Percentiles rank a stretch among this genome's conserved stretches.
phyloP scores from a whole-genome alignment of 768 basidiomycete species.

The Termitomyces sp. region DNA sequence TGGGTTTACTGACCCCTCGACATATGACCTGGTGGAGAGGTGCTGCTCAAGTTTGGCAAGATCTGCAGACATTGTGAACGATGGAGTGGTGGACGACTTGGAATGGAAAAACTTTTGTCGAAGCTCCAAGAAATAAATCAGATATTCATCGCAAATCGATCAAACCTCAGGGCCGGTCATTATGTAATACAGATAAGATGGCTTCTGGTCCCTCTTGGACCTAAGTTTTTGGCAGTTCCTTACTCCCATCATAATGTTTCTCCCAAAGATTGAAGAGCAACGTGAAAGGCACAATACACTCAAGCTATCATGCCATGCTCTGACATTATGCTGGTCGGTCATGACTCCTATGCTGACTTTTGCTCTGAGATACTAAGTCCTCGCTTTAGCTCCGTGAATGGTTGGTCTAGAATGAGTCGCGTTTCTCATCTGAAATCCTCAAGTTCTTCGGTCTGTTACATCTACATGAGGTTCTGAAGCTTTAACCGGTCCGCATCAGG shows the following conservation, averaged over 20 bases:
- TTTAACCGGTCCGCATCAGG: neutral
- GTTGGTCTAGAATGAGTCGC: neutral
- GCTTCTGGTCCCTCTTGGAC: neutral
- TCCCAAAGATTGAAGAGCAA: neutral
- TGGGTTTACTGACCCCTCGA: constrained; percentile 73
- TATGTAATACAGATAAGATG: constrained; percentile 15
- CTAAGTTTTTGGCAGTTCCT: neutral
- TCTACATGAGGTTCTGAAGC: neutral
- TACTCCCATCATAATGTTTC: neutral
- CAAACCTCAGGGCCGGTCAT: constrained; percentile 22
- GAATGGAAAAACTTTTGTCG: constrained; percentile 15
- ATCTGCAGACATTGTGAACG: constrained; percentile 56
- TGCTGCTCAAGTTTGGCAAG: constrained; percentile 77
- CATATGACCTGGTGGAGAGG: constrained; percentile 82
- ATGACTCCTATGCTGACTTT: neutral
- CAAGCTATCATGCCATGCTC: neutral
- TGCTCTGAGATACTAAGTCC: neutral
- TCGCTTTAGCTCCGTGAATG: neutral
- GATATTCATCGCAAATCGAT: constrained; percentile 11
- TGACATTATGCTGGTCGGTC: neutral
- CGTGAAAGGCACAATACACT: neutral
- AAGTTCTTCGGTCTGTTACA: neutral
- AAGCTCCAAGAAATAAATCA: constrained; percentile 2
- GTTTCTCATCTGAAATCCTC: neutral
- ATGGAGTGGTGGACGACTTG: constrained; percentile 18